Evolutionary conservation across 1,139 yeast genomes (phyloP).

Genomic region (Debaryomycetaceae sp.): DNA sequence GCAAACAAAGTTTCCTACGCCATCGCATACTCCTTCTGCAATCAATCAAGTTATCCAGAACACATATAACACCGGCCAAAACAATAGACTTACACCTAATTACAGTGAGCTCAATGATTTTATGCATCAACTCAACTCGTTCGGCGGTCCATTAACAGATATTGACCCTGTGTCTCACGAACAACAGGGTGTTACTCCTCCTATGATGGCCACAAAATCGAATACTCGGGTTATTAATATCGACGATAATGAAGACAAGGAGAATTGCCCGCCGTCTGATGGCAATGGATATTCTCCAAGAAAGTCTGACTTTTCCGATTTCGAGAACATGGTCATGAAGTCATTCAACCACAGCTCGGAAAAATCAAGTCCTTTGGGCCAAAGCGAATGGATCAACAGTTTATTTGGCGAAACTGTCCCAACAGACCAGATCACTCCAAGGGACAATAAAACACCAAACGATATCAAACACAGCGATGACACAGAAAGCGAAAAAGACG

Average conservation of each 20-base stretch:
- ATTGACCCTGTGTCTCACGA: constrained; percentile 48
- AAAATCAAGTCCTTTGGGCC: constrained; percentile 28
- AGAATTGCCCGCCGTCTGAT: constrained; percentile 37
- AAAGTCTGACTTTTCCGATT: constrained; percentile 24
- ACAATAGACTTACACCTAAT: constrained; percentile 25
- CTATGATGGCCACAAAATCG: constrained; percentile 48
- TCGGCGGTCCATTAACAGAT: constrained; percentile 55
- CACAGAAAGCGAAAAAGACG: constrained; percentile 14
- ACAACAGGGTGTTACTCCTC: constrained; percentile 37
- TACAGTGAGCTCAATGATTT: constrained; percentile 44
- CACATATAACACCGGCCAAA: constrained; percentile 10
- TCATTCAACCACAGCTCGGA: constrained; percentile 30
- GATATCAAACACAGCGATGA: constrained; percentile 15
- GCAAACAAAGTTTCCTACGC: constrained; percentile 35
- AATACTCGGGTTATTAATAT: constrained; percentile 45
- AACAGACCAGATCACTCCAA: constrained; percentile 42
- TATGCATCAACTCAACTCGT: constrained; percentile 45
- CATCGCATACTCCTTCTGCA: constrained; percentile 44
- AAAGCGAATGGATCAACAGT: constrained; percentile 32
- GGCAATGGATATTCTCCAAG: constrained; percentile 13
- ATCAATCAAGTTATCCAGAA: constrained; percentile 42
- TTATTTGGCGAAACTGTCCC: constrained; percentile 47
- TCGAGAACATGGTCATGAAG: constrained; percentile 37
- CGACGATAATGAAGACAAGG: constrained; percentile 42
- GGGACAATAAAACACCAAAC: constrained; percentile 36